Conservation (phyloP, 208 protist species). For the Leishmania gerbilli region DNA sequence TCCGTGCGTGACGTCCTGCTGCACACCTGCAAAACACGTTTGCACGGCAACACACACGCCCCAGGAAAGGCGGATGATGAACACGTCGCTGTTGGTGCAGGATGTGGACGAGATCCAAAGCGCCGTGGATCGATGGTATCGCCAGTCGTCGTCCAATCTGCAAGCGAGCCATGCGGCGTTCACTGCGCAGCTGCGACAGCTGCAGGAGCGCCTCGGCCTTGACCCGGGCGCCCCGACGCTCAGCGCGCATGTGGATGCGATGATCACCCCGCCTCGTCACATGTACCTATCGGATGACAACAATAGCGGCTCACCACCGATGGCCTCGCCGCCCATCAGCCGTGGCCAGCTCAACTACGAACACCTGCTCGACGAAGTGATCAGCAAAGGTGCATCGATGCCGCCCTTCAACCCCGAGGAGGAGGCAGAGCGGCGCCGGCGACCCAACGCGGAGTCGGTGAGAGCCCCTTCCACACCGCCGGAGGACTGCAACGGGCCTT, state of each 20-base stretch:
- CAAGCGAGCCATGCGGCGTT: conserved; percentile 42
- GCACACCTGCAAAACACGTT: not conserved
- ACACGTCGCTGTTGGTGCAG: conserved; percentile 41
- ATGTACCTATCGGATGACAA: conserved; percentile 37
- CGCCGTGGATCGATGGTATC: conserved; percentile 62
- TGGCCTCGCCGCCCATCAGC: conserved; percentile 58
- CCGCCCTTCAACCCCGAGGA: conserved; percentile 29
- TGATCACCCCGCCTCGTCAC: conserved; percentile 56
- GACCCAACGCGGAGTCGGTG: conserved; percentile 55
- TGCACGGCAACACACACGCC: not conserved
- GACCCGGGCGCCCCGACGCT: conserved; percentile 20
- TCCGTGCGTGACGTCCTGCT: not conserved
- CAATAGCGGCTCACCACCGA: conserved; percentile 47
- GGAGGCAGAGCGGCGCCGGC: conserved; percentile 52
- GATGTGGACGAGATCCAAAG: conserved; percentile 79
- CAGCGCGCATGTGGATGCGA: conserved; percentile 25
- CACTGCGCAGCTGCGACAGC: conserved; percentile 52
- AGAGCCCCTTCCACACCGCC: conserved; percentile 46
- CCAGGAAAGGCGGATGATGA: conserved; percentile 19
- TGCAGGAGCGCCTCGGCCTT: conserved; percentile 44
- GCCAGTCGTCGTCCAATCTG: conserved; percentile 45
- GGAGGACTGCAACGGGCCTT: conserved; percentile 56
- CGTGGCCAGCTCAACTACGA: conserved; percentile 58
- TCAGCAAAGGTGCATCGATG: conserved; percentile 28
- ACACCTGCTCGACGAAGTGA: conserved; percentile 49